phyloP scores from a whole-genome alignment of 2,329 filamentous ascomycete species.

The Madurella fahalii region DNA sequence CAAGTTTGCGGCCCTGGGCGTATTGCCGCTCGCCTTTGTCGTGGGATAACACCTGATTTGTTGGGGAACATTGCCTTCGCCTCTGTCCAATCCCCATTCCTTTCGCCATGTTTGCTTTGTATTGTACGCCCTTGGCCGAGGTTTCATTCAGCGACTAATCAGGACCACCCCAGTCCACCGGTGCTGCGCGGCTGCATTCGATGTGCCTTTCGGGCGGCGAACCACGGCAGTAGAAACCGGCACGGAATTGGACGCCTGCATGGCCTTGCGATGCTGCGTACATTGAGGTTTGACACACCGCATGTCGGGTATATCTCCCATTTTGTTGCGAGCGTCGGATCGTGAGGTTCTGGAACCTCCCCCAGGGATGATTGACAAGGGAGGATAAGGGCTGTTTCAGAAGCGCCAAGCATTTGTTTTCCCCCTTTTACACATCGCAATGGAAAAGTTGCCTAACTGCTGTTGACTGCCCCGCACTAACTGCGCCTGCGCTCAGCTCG shows the following conservation, averaged over 20 bases:
- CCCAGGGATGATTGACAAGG: not conserved
- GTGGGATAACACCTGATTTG: constrained; percentile 15
- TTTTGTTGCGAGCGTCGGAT: not conserved
- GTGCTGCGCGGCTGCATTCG: constrained; percentile 2
- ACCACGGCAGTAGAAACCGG: not conserved
- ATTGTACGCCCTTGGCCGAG: constrained; percentile 6
- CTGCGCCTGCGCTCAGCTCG: not conserved
- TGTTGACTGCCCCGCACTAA: too few relatives aligned
- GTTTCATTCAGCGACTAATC: constrained; percentile 12
- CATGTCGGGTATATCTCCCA: not conserved
- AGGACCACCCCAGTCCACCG: not conserved
- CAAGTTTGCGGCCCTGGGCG: not conserved
- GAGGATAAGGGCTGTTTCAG: not conserved
- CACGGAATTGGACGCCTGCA: not conserved
- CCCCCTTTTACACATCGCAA: too few relatives aligned
- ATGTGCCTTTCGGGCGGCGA: not conserved
- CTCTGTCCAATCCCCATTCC: not conserved
- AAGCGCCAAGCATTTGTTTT: too few relatives aligned
- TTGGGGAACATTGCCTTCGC: not conserved
- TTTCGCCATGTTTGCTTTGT: not conserved
- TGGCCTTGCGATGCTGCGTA: not conserved
- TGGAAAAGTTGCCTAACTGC: too few relatives aligned
- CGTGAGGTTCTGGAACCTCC: too few relatives aligned
- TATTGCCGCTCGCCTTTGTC: constrained; percentile 10
- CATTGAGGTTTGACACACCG: not conserved